These are phyloP conservation scores for Nannochloropsis salina DNA, from an alignment of 108 stramenopile species.

Conservation along the genomic window DNA sequence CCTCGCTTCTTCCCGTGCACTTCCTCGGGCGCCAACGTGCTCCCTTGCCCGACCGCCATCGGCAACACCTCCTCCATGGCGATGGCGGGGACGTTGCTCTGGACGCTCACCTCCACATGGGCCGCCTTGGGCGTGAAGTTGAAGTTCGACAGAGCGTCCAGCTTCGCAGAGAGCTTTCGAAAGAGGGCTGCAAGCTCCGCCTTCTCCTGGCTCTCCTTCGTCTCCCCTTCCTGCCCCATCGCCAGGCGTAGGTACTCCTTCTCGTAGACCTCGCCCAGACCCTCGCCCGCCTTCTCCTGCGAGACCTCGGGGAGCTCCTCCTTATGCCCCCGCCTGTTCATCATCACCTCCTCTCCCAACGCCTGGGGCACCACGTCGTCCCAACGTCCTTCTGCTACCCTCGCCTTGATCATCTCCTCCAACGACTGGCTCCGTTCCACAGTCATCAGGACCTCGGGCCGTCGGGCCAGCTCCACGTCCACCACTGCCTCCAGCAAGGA, in stretches of 20 bases:
- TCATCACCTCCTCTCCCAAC: constrained; percentile 73
- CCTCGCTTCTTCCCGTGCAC: constrained; percentile 80
- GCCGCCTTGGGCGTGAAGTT: constrained; percentile 90
- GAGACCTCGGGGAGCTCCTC: constrained; percentile 82
- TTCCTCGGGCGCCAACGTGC: constrained; percentile 87
- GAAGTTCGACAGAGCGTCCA: constrained; percentile 94
- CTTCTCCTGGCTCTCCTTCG: constrained; percentile 67
- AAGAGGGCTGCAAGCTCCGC: constrained; percentile 75
- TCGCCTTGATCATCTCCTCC: constrained; percentile 81
- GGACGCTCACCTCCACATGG: constrained; percentile 72
- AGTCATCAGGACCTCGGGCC: constrained; percentile 73
- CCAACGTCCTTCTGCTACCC: constrained; percentile 86
- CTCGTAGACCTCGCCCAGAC: constrained; percentile 90
- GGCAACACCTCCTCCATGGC: constrained; percentile 97
- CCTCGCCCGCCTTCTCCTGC: constrained; percentile 91
- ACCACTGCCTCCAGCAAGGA: constrained; percentile 86
- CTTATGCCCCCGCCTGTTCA: constrained; percentile 73
- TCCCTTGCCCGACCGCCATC: constrained; percentile 74
- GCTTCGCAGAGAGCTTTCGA: constrained; percentile 74
- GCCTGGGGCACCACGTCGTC: constrained; percentile 86
- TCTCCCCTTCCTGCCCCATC: constrained; percentile 63
- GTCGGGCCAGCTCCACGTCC: constrained; percentile 82
- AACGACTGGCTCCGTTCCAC: constrained; percentile 72
- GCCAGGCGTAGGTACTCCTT: constrained; percentile 85
- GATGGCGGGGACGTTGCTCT: constrained; percentile 72